Percentiles rank a stretch among this genome's conserved stretches.
Evolutionary conservation across 2,329 filamentous ascomycete genomes (phyloP).

Genomic region (Cytospora paraplurivora): DNA sequence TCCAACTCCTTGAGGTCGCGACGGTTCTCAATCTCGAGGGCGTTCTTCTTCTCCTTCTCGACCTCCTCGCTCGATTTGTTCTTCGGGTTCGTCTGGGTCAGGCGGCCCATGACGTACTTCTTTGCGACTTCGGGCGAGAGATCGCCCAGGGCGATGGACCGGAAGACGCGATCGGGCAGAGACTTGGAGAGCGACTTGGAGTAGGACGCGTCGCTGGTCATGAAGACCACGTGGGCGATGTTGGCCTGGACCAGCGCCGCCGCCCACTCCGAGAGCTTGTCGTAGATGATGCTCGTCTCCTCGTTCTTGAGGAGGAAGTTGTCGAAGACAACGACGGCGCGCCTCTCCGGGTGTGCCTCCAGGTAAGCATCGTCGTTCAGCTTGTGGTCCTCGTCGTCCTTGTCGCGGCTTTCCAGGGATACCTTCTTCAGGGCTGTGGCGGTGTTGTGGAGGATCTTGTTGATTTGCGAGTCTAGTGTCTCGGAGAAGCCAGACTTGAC

Average conservation of each 20-base stretch:
- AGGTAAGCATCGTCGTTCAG: constrained; percentile 84
- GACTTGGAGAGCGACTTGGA: constrained; percentile 85
- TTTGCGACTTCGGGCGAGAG: constrained; percentile 85
- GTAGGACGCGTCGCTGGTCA: constrained; percentile 87
- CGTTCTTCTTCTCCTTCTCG: constrained; percentile 34
- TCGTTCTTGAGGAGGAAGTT: constrained; percentile 85
- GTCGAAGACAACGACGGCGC: constrained; percentile 85
- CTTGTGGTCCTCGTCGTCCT: constrained; percentile 70
- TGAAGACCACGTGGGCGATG: constrained; percentile 89
- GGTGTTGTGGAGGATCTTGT: constrained; percentile 86
- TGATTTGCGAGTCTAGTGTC: constrained; percentile 83
- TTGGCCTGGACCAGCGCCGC: constrained; percentile 83
- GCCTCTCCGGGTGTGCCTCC: constrained; percentile 81
- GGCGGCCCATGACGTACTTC: constrained; percentile 82
- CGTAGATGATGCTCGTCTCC: constrained; percentile 67
- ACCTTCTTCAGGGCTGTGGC: constrained; percentile 77
- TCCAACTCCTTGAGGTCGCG: constrained; percentile 72
- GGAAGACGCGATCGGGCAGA: constrained; percentile 88
- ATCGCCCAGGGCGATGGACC: constrained; percentile 82
- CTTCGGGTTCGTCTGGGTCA: constrained; percentile 55
- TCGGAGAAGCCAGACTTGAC: constrained; percentile 95
- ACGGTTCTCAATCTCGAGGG: constrained; percentile 42
- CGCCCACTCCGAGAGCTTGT: constrained; percentile 87
- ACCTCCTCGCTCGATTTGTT: constrained; percentile 32
- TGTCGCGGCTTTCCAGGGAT: constrained; percentile 68